phyloP scores from a whole-genome alignment of 192 early-diverging fungal species.

The Coemansia sp. region DNA sequence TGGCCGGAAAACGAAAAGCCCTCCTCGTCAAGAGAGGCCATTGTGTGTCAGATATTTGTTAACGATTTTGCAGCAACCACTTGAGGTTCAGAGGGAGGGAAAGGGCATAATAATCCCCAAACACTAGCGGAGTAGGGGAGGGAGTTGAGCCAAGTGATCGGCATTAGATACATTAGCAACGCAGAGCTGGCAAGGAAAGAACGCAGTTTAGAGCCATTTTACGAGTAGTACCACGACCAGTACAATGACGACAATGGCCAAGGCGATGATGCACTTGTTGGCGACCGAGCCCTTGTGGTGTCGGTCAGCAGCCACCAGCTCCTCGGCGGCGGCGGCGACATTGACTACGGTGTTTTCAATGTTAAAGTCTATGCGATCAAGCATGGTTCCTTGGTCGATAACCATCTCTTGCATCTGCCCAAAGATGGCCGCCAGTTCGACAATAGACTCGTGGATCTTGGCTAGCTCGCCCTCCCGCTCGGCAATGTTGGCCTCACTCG shows the following conservation, averaged over 20 bases:
- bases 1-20: constrained; percentile 47
- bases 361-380: constrained; percentile 98
- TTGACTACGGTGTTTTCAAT: constrained; percentile 80
- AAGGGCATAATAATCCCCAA: neutral
- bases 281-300: constrained; percentile 81
- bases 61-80: neutral
- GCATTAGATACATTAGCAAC: too few species aligned
- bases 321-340: constrained; percentile 78
- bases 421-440: constrained; percentile 87
- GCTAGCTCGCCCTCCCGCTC: constrained; percentile 91
- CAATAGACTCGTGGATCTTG: constrained; percentile 89
- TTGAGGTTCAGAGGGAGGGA: neutral
- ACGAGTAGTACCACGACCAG: constrained; percentile 78
- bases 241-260: constrained; percentile 73
- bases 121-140: neutral
- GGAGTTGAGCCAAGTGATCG: neutral
- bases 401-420: constrained; percentile 92
- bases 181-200: neutral
- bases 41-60: neutral
- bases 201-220: constrained; percentile 52
- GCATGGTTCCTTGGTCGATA: constrained; percentile 94
- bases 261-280: constrained; percentile 79
- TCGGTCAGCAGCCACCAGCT: constrained; percentile 74
- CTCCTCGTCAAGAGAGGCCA: constrained; percentile 7
- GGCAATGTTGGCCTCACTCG: constrained; percentile 72